Evolutionary conservation across 1,284 basidiomycete genomes (phyloP).

Genomic region (Mycena sp.): DNA sequence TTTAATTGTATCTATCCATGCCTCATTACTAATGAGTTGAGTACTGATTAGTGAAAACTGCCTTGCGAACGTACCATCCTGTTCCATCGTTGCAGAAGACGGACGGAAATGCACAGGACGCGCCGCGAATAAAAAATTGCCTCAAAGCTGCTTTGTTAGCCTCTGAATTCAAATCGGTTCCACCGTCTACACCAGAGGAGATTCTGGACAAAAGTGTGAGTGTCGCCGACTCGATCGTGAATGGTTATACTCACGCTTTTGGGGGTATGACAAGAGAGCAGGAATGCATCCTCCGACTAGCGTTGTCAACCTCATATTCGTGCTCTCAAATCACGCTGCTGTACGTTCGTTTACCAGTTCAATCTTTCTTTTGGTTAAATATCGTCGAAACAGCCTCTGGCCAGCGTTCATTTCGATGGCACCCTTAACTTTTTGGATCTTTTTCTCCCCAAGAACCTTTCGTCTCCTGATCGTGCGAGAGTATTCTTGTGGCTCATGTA

Average conservation of each 20-base stretch:
- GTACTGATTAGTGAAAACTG: constrained; percentile 69
- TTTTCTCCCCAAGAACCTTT: constrained; percentile 78
- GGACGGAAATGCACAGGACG: constrained; percentile 86
- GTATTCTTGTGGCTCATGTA: constrained; percentile 85
- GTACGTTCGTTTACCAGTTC: constrained; percentile 52
- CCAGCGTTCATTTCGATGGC: constrained; percentile 77
- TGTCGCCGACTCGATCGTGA: background rate
- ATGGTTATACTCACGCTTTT: constrained; percentile 23
- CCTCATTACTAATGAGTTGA: background rate
- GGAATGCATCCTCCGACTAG: constrained; percentile 79
- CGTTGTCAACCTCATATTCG: constrained; percentile 82
- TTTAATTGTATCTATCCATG: background rate
- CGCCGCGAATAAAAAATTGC: constrained; percentile 83
- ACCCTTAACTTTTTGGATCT: constrained; percentile 82
- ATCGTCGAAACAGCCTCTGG: constrained; percentile 61
- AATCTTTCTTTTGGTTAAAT: constrained; percentile 2
- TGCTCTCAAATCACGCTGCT: constrained; percentile 74
- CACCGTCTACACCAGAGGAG: constrained; percentile 76
- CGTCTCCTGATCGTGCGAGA: constrained; percentile 74
- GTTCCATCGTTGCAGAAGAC: constrained; percentile 86
- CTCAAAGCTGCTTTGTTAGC: constrained; percentile 81
- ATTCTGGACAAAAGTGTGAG: constrained; percentile 53
- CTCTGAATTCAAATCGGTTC: constrained; percentile 71
- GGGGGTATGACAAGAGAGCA: constrained; percentile 51
- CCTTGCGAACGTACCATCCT: constrained; percentile 84